Evolutionary conservation across 2,329 filamentous ascomycete species (phyloP).

Genomic region (Paracoccidioides lutzii): DNA sequence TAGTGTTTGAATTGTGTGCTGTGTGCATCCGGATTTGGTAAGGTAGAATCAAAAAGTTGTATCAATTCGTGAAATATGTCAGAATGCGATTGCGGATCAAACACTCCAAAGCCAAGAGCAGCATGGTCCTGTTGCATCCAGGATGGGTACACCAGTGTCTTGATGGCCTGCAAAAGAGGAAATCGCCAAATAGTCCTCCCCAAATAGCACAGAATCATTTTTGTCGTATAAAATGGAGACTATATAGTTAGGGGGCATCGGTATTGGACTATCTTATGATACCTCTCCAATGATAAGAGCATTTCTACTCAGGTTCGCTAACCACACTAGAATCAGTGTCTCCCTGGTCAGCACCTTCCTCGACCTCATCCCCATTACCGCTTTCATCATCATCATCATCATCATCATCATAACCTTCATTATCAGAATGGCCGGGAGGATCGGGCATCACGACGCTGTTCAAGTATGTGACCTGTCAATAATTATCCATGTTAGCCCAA

Average conservation of each 20-base stretch:
- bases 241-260: background rate
- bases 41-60: no score
- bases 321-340: background rate
- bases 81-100: no score
- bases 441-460: constrained; percentile 66
- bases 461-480: constrained; percentile 51
- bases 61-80: no score
- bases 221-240: background rate
- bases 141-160: no score
- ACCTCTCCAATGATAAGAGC: background rate
- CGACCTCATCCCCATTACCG: constrained; percentile 5
- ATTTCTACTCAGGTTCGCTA: background rate
- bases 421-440: constrained; percentile 43
- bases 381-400: constrained; percentile 12
- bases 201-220: background rate
- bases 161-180: background rate
- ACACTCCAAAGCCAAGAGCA: background rate
- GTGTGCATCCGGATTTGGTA: no score
- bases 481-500: constrained; percentile 17
- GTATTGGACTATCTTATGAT: constrained; percentile 1
- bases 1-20: no score
- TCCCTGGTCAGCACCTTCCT: constrained; percentile 9
- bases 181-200: background rate
- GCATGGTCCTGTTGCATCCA: background rate
- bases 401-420: constrained; percentile 25